phyloP scores from a whole-genome alignment of 352 stramenopile species.

The Pythium brachiatum region DNA sequence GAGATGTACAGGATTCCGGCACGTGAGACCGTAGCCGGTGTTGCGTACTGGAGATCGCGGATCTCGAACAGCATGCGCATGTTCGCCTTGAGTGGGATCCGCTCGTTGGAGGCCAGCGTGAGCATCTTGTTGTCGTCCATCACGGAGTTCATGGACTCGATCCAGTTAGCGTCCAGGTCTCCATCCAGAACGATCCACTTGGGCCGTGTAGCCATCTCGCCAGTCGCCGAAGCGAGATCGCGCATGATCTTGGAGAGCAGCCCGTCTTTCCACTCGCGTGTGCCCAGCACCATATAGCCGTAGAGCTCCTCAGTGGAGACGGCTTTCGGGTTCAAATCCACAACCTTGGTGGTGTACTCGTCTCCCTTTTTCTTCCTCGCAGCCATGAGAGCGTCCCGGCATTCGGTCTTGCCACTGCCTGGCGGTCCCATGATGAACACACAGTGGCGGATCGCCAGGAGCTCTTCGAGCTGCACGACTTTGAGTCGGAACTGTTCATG shows the following conservation, averaged over 20 bases:
- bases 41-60: constrained; percentile 92
- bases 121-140: constrained; percentile 91
- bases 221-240: constrained; percentile 72
- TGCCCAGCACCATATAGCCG: constrained; percentile 93
- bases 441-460: constrained; percentile 93
- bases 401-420: constrained; percentile 93
- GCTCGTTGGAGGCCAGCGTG: constrained; percentile 92
- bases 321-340: constrained; percentile 94
- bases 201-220: constrained; percentile 33
- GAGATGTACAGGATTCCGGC: constrained; percentile 96
- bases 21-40: constrained; percentile 92
- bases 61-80: constrained; percentile 97
- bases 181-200: constrained; percentile 97
- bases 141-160: constrained; percentile 89
- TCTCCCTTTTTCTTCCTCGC: constrained; percentile 79
- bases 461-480: constrained; percentile 94
- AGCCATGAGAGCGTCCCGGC: constrained; percentile 87
- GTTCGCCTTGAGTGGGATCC: constrained; percentile 92
- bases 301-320: constrained; percentile 97
- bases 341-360: constrained; percentile 58
- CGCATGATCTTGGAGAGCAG: constrained; percentile 94
- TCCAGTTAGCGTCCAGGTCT: constrained; percentile 85
- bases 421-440: constrained; percentile 95
- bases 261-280: constrained; percentile 95
- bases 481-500: constrained; percentile 94